Percentiles rank a stretch among this genome's conserved stretches.
phyloP scores from a whole-genome alignment of 192 early-diverging fungal genomes.

The Neocallimastix lanati region DNA sequence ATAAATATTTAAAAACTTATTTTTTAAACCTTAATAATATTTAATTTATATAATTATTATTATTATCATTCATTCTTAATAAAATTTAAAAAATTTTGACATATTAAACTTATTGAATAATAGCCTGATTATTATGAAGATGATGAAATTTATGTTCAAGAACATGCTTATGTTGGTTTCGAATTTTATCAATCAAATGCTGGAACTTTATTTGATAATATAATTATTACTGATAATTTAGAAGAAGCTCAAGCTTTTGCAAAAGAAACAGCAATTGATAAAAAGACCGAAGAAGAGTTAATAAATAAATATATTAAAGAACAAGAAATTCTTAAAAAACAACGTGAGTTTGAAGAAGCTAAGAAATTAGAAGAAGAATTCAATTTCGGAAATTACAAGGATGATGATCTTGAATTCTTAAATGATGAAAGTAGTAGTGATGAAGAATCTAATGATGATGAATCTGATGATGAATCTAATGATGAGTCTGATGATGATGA shows the following conservation, averaged over 20 bases:
- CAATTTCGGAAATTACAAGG: neutral
- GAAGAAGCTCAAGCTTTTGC: constrained; percentile 22
- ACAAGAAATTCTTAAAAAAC: neutral
- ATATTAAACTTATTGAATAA: neutral
- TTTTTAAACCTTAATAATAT: too few relatives aligned
- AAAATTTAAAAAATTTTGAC: too few relatives aligned
- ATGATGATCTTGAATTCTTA: neutral
- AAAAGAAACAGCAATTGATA: neutral
- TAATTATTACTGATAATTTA: constrained; percentile 24
- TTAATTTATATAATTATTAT: too few relatives aligned
- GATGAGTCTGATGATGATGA: neutral
- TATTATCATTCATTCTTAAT: too few relatives aligned
- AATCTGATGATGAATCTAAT: neutral
- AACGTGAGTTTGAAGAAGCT: neutral
- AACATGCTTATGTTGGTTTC: constrained; percentile 17
- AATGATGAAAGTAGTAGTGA: neutral
- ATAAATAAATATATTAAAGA: neutral
- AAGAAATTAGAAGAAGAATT: neutral
- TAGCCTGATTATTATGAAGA: constrained; percentile 4
- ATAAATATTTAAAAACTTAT: too few relatives aligned
- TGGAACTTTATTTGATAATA: constrained; percentile 29
- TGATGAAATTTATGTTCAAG: constrained; percentile 10
- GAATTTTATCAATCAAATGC: constrained; percentile 31
- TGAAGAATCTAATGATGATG: neutral
- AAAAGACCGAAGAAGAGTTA: neutral